Evolutionary conservation across 306 rosid genomes (phyloP).

Genomic region (Castanopsis chinensis): DNA sequence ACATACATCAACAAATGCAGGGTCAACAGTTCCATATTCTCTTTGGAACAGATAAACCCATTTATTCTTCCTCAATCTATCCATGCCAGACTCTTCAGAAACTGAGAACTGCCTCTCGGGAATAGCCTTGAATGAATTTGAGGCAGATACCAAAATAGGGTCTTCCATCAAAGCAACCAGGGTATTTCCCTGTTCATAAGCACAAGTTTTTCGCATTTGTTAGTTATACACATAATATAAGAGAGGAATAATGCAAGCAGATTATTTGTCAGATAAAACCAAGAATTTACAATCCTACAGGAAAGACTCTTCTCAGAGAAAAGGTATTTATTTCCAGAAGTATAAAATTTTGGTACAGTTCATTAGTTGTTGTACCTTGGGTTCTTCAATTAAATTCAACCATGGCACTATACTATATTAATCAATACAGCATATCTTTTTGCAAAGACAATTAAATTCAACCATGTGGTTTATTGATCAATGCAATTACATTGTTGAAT

Average conservation of each 20-base stretch:
- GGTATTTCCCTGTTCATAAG: constrained; percentile 53
- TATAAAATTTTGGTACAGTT: too few relatives aligned
- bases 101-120: constrained; percentile 49
- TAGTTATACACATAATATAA: background rate
- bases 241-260: background rate
- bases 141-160: constrained; percentile 44
- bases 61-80: constrained; percentile 31
- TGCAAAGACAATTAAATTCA: too few relatives aligned
- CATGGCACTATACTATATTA: too few relatives aligned
- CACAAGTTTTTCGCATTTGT: background rate
- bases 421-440: too few relatives aligned
- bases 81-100: constrained; percentile 39
- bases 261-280: background rate
- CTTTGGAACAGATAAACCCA: constrained; percentile 80
- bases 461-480: too few relatives aligned
- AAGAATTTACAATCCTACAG: background rate
- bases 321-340: background rate
- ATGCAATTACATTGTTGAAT: too few relatives aligned
- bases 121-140: constrained; percentile 55
- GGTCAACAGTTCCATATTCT: constrained; percentile 85
- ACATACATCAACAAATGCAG: constrained; percentile 62
- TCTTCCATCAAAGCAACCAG: constrained; percentile 60
- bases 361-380: too few relatives aligned
- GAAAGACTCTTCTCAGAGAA: background rate
- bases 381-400: too few relatives aligned